Evolutionary conservation across 441 rosid genomes (phyloP).

Genomic region (Brassica balearica): DNA sequence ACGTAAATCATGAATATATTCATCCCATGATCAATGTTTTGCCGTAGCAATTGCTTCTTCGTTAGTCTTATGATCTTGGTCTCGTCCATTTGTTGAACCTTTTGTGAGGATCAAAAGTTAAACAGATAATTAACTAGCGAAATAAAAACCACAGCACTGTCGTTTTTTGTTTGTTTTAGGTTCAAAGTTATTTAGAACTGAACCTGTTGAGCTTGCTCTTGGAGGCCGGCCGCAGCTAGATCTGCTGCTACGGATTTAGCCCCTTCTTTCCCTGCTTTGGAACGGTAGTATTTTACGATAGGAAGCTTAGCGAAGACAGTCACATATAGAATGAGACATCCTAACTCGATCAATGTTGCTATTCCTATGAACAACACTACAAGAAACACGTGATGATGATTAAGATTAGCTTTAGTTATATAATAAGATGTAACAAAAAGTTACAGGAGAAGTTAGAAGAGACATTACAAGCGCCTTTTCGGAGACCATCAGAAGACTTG

Average conservation of each 20-base stretch:
- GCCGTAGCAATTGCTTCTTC: constrained; percentile 32
- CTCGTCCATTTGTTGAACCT: constrained; percentile 39
- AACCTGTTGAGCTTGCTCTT: constrained; percentile 39
- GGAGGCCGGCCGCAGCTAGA: constrained; percentile 46
- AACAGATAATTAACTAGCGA: neutral
- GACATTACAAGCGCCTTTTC: constrained; percentile 49
- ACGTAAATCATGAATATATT: constrained; percentile 43
- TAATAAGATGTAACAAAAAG: neutral
- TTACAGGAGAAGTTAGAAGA: neutral
- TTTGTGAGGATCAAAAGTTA: neutral
- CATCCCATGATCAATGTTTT: constrained; percentile 42
- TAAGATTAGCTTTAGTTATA: neutral
- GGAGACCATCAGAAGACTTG: constrained; percentile 38
- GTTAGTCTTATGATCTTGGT: constrained; percentile 32
- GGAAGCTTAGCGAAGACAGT: constrained; percentile 43
- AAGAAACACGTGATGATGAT: neutral
- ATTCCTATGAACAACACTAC: constrained; percentile 45
- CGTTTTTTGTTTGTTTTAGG: neutral
- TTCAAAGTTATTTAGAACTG: neutral
- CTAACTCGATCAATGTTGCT: constrained; percentile 39
- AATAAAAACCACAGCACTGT: neutral
- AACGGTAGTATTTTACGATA: constrained; percentile 46
- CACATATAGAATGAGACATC: constrained; percentile 39
- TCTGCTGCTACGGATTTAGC: constrained; percentile 46
- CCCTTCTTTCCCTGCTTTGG: constrained; percentile 49